Evolutionary conservation across 805 yeast genomes (phyloP), one percentile per base, ranked within the genome.

Genomic region (Schwanniomyces sp.): DNA sequence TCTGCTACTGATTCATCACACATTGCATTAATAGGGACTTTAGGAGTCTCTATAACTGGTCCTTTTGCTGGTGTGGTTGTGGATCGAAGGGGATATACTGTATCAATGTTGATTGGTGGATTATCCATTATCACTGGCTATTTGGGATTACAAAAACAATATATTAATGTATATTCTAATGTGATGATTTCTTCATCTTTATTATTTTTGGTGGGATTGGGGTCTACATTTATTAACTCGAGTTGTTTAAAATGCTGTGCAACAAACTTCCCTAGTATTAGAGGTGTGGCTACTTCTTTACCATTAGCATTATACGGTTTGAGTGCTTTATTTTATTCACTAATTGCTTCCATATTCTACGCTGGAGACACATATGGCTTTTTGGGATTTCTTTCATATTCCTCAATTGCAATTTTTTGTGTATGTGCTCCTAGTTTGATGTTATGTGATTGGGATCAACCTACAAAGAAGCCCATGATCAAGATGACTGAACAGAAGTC

Each of bases 271-370:
- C 92, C 95, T 0, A 72, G 78, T 38, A 69, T 78, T 34, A 66
- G 88, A 46, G 95, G 94, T 2, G 72, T 86, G 8, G 91, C 94
- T 4, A 84, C 94, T 0, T 80, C 90, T 0, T 71, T 86, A 39
- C 91, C 92, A 2, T 74, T 86, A 62, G 84, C 91, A 1, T 77
- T 86, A 40, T 86, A 84, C 62, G 95, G 95, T 0, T 73, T 85
- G 12, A 81, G 87, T 60, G 94, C 94, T 4, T 75, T 85, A 56
- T 74, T 84, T 43, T 84, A 79, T 59, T 84, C 91, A 1, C 69
- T 77, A 1, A 55, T 82, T 18, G 85, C 84, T 1, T 66, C 80
- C 9, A 52, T 70, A 12, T 70, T 81, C 47, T 81, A 67, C 50
- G 79, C 85, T 0, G 84, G 85, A 2, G 79, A 82, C 49, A 84